Evolutionary conservation across 2,329 filamentous ascomycete genomes (phyloP), one percentile per base, ranked within the genome.

Genomic region (Colletotrichum navitas): DNA sequence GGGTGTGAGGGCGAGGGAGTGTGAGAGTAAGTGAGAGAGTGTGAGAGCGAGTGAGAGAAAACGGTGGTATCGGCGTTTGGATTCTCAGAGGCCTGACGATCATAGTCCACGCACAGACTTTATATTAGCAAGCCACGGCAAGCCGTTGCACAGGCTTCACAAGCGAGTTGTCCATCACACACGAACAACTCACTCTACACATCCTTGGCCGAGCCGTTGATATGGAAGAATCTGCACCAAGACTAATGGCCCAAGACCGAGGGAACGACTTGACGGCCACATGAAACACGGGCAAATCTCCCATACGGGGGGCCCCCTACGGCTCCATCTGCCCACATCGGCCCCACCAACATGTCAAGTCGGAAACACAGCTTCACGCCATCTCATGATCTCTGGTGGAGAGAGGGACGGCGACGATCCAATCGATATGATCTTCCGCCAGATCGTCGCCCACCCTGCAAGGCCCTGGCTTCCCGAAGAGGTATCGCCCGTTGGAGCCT

Each of bases 361-460:
- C 54, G 65, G 69, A 71, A 68, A 71, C 69, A 36, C 52, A 49
- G 47, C 68, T 66, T 68, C 60, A 71, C 65, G 69, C 65, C 69
- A 71, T 71, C 65, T 54, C 69, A 68, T 49, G 36, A 55, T 49
- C 36, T 47, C 29, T 32, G 60, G 59, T 69, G 69, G 69, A 8
- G 54, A 69, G n/a, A 43, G 43, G 29, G 54, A 64, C 36, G 59
- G 43, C 65, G 68, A 52, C 52, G 65, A 69, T 71, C 69, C 69
- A 71, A 71, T 71, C 65, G 59, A 68, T 54, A 63, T 71, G 69
- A 71, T 68, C 59, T 64, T 39, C 65, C 59, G 54, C 69, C 41
- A 68, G 65, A 71, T 71, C 69, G 59, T 39, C 65, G 26, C 68
- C 65, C 45, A 59, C 36, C 63, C 58, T 54, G 45, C 36, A 45